phyloP scores from a whole-genome alignment of 164 flowering plant species.

The Piper longum region DNA sequence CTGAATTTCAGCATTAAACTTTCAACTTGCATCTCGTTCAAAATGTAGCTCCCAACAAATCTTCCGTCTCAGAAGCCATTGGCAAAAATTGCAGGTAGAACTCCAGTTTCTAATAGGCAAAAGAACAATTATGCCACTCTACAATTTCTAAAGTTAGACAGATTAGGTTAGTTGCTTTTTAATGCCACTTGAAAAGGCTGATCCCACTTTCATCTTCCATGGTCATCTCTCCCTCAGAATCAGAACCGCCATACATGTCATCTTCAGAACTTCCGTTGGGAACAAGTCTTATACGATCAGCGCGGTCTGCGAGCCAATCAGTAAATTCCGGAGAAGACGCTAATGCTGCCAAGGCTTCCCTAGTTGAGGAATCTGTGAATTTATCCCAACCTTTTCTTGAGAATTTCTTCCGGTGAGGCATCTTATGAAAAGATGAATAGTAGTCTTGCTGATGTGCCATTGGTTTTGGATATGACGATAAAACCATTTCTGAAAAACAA shows the following conservation, averaged over 20 bases:
- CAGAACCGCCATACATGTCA: conserved; percentile 40
- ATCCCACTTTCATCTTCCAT: conserved; percentile 20
- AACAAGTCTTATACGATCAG: conserved; percentile 42
- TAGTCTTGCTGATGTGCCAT: conserved; percentile 15
- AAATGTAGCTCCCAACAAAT: too few species aligned
- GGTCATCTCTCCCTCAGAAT: conserved; percentile 41
- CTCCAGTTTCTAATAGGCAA: too few species aligned
- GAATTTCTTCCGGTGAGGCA: conserved; percentile 40
- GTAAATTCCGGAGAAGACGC: conserved; percentile 68
- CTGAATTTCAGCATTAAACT: too few species aligned
- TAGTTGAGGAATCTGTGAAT: conserved; percentile 55
- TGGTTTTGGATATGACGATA: conserved; percentile 4
- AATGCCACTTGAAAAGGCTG: conserved; percentile 33
- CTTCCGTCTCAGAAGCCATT: too few species aligned
- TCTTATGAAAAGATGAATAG: conserved; percentile 73
- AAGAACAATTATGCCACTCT: too few species aligned
- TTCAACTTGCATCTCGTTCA: too few species aligned
- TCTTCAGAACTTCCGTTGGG: conserved; percentile 51
- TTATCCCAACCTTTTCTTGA: conserved; percentile 66
- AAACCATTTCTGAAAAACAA: background rate
- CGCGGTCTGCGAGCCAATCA: conserved; percentile 60
- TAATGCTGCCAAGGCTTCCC: conserved; percentile 51
- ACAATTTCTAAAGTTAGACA: too few species aligned
- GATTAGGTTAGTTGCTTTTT: too few species aligned
- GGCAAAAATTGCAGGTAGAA: too few species aligned